Base-by-base conservation (phyloP, 768 basidiomycete genomes). In the Galerina marginata region DNA sequence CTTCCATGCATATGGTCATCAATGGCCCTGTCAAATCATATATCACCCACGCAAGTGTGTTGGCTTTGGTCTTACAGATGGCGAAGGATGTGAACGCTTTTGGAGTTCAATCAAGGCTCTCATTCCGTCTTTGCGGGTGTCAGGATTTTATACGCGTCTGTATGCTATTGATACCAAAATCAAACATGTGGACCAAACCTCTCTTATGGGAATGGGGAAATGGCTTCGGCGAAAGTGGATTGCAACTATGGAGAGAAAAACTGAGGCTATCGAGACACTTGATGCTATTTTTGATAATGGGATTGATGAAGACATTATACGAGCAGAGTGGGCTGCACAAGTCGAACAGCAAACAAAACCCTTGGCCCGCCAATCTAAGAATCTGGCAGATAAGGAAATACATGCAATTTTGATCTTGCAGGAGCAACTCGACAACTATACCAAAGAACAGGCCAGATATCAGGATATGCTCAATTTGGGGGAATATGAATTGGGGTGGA, bases 1-100 rank as follows among this genome's bases (percentile, higher is more conserved):
- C 0, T 76, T 80, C 61, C 78, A 81, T 69, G 74, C 75, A 0
- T 79, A 75, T 58, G 75, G 77, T 1, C 79, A 80, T 56, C 70
- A 75, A 39, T 79, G 78, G 77, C 64, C 72, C 9, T 78, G 76
- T 54, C 75, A 77, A 44, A 16, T 77, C 2, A 60, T 74, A 5
- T 79, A 71, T 61, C 72, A 79, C 55, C 79, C 77, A 4, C 58
- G 74, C 3, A 71, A 74, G 40, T 64, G 71, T 38, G 26, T 54
- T n/a, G 74, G 75, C 0, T 71, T 72, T 57, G 74, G 72, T 5
- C 62, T 71, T 23, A 63, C 68, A 0, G 66, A 73, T 63, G 70
- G 69, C 0, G 72, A 77, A 54, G 72, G 76, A 1, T 67, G 69
- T 62, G 73, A 78, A 57, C 51, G 67, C 3, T 69, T 43, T 12